Evolutionary conservation across 169 alveolate genomes (phyloP).

Genomic region (Cryptosporidium baileyi): DNA sequence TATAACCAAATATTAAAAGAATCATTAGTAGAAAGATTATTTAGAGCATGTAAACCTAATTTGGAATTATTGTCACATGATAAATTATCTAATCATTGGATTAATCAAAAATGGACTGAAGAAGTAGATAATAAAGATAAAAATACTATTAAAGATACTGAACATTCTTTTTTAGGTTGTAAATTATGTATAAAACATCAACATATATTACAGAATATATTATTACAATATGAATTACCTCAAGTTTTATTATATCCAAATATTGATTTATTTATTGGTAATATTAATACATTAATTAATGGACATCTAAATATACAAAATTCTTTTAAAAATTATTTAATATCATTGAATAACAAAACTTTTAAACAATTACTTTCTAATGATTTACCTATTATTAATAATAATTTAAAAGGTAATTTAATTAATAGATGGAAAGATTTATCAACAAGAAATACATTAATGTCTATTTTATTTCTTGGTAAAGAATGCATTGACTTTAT

Average conservation of each 20-base stretch:
- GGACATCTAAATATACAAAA: constrained; percentile 13
- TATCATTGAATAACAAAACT: neutral
- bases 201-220: neutral
- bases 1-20: neutral
- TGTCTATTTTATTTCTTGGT: neutral
- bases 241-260: constrained; percentile 39
- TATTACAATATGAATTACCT: constrained; percentile 40
- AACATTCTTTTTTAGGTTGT: constrained; percentile 1
- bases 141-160: neutral
- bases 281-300: constrained; percentile 20
- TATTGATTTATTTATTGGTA: constrained; percentile 48
- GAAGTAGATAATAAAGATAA: neutral
- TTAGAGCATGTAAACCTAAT: constrained; percentile 52
- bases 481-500: neutral
- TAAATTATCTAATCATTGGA: constrained; percentile 1
- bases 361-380: constrained; percentile 10
- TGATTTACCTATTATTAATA: neutral
- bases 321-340: neutral
- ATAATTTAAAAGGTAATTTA: neutral
- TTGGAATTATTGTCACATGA: constrained; percentile 8
- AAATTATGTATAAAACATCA: constrained; percentile 38
- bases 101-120: neutral
- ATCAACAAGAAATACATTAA: neutral
- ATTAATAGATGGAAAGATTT: neutral
- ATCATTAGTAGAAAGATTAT: constrained; percentile 10